Conservation (phyloP, 2,329 filamentous ascomycete species). For the Alternaria burnsii region DNA sequence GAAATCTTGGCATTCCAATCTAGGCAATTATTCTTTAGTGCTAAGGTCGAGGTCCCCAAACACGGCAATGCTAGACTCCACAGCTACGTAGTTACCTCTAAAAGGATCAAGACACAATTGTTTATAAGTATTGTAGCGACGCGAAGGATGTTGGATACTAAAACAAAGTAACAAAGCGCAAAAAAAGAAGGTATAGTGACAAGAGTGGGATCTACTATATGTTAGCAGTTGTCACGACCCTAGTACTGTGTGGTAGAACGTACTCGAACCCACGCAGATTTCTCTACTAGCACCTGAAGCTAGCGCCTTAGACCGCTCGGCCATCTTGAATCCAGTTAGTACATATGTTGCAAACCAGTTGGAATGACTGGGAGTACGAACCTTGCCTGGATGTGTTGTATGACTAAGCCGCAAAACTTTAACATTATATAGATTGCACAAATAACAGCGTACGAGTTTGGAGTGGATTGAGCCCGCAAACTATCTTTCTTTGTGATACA, state of each 20-base stretch:
- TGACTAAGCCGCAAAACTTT: not conserved
- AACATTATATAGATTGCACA: not conserved
- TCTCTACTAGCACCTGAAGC: slow-evolving; percentile 41
- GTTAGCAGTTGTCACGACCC: not conserved
- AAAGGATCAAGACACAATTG: too few species aligned
- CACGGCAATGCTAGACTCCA: too few species aligned
- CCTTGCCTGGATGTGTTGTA: slow-evolving; percentile 11
- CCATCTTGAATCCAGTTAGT: not conserved
- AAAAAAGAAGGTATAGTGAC: slow-evolving; percentile 20
- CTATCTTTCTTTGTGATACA: not conserved
- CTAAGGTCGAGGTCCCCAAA: too few species aligned
- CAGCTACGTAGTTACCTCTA: too few species aligned
- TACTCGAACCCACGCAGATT: slow-evolving; percentile 38
- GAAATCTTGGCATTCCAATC: too few species aligned
- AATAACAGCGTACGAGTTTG: not conserved
- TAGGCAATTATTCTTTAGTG: too few species aligned
- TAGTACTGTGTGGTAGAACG: not conserved
- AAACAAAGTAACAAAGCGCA: not conserved
- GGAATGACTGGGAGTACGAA: not conserved
- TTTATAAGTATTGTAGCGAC: too few species aligned
- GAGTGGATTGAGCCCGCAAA: not conserved
- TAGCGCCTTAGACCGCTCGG: slow-evolving; percentile 36
- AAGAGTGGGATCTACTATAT: slow-evolving; percentile 22
- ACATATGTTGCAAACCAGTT: not conserved
- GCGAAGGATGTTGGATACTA: not conserved